phyloP scores from a whole-genome alignment of 2,329 filamentous ascomycete genomes.

The Ceratocystis diversiconidia region DNA sequence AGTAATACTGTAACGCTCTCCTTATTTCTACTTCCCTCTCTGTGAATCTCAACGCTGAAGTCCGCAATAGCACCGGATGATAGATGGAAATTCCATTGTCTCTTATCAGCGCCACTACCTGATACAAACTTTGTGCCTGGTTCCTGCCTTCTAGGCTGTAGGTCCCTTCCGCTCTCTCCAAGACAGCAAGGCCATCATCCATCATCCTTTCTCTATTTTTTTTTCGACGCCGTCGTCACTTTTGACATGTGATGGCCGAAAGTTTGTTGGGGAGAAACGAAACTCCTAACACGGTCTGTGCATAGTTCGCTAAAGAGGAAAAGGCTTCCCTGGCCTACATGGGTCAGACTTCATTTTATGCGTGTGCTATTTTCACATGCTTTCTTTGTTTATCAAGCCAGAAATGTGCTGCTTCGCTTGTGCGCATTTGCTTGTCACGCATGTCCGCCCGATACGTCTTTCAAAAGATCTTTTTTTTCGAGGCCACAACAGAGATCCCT shows the following conservation, averaged over 20 bases:
- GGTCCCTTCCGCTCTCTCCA: not conserved
- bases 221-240: not conserved
- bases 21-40: not conserved
- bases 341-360: not conserved
- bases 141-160: not conserved
- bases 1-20: not conserved
- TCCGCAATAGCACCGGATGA: too few relatives aligned
- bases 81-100: not conserved
- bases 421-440: not conserved
- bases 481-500: not conserved
- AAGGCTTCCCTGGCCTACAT: not conserved
- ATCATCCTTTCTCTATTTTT: not conserved
- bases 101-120: not conserved
- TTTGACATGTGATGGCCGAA: conserved; percentile 1
- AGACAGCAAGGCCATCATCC: not conserved
- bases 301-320: not conserved
- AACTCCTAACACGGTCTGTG: not conserved
- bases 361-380: conserved; percentile 1
- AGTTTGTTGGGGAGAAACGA: conserved; percentile 8
- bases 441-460: not conserved
- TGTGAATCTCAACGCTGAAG: too few relatives aligned
- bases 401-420: not conserved
- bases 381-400: not conserved
- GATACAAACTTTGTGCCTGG: not conserved
- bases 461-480: not conserved